Conservation (phyloP, 352 stramenopile genomes). For the Pythium diclinum region DNA sequence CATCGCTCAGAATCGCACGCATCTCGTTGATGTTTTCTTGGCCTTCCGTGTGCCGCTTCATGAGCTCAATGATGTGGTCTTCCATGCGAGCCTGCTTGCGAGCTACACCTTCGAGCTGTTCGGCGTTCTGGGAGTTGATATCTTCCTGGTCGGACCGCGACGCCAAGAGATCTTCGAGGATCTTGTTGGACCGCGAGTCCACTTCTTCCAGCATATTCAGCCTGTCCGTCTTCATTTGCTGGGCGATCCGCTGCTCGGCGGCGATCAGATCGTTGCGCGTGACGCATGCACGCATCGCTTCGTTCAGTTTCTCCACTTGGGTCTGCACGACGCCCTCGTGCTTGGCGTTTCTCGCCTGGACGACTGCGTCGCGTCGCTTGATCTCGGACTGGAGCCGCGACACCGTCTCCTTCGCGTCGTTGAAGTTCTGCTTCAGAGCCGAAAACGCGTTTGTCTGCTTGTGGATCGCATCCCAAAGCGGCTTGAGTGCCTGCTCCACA, state of each 20-base stretch:
- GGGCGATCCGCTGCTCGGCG: slow-evolving; percentile 64
- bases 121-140: slow-evolving; percentile 73
- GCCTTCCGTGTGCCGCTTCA: slow-evolving; percentile 46
- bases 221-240: slow-evolving; percentile 71
- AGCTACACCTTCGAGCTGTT: slow-evolving; percentile 52
- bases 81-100: slow-evolving; percentile 53
- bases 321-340: slow-evolving; percentile 66
- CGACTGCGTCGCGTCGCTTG: slow-evolving; percentile 72
- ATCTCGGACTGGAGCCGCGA: slow-evolving; percentile 73
- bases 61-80: slow-evolving; percentile 57
- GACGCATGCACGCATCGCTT: slow-evolving; percentile 65
- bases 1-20: slow-evolving; percentile 44
- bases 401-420: slow-evolving; percentile 74
- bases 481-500: slow-evolving; percentile 47
- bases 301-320: slow-evolving; percentile 79
- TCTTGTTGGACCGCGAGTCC: slow-evolving; percentile 57
- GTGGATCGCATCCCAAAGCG: slow-evolving; percentile 74
- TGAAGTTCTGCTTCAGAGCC: slow-evolving; percentile 51
- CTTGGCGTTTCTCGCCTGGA: slow-evolving; percentile 76
- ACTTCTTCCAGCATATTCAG: slow-evolving; percentile 58
- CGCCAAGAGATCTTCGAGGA: slow-evolving; percentile 58
- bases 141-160: slow-evolving; percentile 74
- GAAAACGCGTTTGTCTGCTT: slow-evolving; percentile 77
- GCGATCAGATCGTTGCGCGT: slow-evolving; percentile 77
- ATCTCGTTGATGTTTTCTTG: slow-evolving; percentile 57